Base-by-base conservation (phyloP, 192 early-diverging fungal genomes). In the Backusella liffmaniae region DNA sequence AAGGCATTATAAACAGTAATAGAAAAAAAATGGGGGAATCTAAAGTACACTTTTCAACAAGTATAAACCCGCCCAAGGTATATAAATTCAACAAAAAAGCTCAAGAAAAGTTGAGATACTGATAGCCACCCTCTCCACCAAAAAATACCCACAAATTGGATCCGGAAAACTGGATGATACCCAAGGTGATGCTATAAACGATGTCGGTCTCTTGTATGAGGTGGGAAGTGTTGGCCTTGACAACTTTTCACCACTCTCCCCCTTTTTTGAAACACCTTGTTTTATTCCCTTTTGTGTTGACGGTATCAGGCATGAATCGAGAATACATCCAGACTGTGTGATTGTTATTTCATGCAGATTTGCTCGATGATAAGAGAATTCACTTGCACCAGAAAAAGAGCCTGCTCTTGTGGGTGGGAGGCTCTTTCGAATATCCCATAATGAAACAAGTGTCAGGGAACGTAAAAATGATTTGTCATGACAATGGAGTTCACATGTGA, bases 341-440 rank as follows among this genome's bases (percentile, higher is more conserved):
- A 77, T 56, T 2, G 70, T 71, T 16, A 66, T 59, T 30, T 72
- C 71, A 29, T 69, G 67, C 8, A 26, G 8, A 15, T 49, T 71
- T 10, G 29, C 62, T 26, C 18, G 51, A 59, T 49, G 36, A 67
- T 51, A 67, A 56, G 59, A 66, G 23, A 42, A 46, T 23, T 73
- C 70, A 72, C 72, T 79, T 62, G 73, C 73, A 42, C 77, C 77
- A 21, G 77, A 79, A 34, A 79, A 69, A 9, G 72, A 59, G 34
- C 77, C 77, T 73, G 73, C 72, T 15, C 77, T 51, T 26, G 53
- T 68, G 7, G 79, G 74, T 16, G 75, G 79, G 18, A 80, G 32
- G 44, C 67, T 66, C 36, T 75, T 73, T 29, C 79, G 34, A 37
- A 80, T 76, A 70, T 80, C 79, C 79, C 79, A 76, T 29, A 80